Evolutionary conservation across 2,329 filamentous ascomycete species (phyloP).

Genomic region (Emericellopsis atlantica): DNA sequence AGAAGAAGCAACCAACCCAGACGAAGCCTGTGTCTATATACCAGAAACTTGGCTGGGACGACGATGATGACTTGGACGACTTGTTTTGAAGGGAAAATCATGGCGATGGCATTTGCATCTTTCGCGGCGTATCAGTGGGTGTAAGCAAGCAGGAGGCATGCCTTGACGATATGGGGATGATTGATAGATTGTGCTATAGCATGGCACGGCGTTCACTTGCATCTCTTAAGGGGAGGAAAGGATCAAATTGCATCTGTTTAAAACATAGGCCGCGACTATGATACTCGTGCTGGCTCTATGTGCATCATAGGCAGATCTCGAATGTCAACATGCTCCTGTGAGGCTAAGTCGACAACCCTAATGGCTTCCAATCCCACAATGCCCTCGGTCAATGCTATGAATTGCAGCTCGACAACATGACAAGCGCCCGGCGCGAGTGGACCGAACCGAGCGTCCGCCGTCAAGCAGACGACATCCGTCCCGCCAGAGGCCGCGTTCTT

Average conservation of each 20-base stretch:
- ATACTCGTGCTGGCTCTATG: slow-evolving; percentile 21
- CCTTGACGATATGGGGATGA: too few species aligned
- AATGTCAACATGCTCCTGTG: slow-evolving; percentile 67
- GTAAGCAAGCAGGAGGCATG: too few species aligned
- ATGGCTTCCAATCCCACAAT: slow-evolving; percentile 61
- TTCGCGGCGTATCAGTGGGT: too few species aligned
- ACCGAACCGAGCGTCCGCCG: slow-evolving; percentile 61
- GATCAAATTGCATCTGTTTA: too few species aligned
- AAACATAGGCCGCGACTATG: too few species aligned
- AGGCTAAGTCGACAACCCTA: slow-evolving; percentile 59
- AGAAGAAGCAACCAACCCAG: slow-evolving; percentile 5
- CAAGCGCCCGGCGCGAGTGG: slow-evolving; percentile 61
- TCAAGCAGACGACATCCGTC: slow-evolving; percentile 61
- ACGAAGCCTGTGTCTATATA: slow-evolving; percentile 32
- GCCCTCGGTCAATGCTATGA: slow-evolving; percentile 55
- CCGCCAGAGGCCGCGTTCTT: slow-evolving; percentile 49
- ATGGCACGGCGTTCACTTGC: too few species aligned
- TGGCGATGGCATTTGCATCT: not conserved
- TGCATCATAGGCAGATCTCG: slow-evolving; percentile 60
- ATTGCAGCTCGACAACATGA: slow-evolving; percentile 60
- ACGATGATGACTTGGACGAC: slow-evolving; percentile 43
- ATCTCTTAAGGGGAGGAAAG: too few species aligned
- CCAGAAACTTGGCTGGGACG: slow-evolving; percentile 44
- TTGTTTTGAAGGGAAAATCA: slow-evolving; percentile 17
- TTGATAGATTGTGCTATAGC: too few species aligned